Evolutionary conservation across 2,329 filamentous ascomycete genomes (phyloP).

Genomic region (Xylaria sp.): DNA sequence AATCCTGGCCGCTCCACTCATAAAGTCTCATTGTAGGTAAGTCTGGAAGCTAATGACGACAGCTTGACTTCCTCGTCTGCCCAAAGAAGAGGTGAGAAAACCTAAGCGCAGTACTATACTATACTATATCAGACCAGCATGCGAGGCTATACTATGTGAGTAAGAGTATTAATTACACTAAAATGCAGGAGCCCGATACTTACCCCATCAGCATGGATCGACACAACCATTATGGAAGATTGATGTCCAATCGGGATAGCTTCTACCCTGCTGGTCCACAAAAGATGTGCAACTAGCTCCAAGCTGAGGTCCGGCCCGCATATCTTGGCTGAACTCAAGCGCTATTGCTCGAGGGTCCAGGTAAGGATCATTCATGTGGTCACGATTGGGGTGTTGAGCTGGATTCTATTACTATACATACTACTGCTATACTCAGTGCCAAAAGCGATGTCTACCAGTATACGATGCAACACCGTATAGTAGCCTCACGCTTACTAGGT

Average conservation of each 20-base stretch:
- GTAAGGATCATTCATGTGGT: background rate
- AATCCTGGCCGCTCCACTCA: conserved; percentile 9
- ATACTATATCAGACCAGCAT: background rate
- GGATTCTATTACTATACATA: background rate
- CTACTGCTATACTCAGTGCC: background rate
- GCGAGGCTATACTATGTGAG: background rate
- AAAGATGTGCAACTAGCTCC: conserved; percentile 30
- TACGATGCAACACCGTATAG: background rate
- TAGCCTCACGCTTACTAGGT: background rate
- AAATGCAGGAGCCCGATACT: conserved; percentile 22
- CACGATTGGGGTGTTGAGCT: background rate
- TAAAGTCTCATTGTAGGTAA: conserved; percentile 20
- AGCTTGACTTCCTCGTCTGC: background rate
- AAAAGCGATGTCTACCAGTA: background rate
- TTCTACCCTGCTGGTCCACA: conserved; percentile 13
- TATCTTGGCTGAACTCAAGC: conserved; percentile 17
- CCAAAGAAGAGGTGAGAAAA: conserved; percentile 20
- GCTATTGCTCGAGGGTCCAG: background rate
- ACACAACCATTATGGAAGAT: background rate
- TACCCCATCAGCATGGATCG: conserved; percentile 26
- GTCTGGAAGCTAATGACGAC: conserved; percentile 4
- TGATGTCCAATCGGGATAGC: conserved; percentile 29
- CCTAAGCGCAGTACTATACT: background rate
- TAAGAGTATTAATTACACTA: conserved; percentile 16
- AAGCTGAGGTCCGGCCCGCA: conserved; percentile 37